phyloP scores from a whole-genome alignment of 2,329 filamentous ascomycete genomes.

The Fusarium sp. region DNA sequence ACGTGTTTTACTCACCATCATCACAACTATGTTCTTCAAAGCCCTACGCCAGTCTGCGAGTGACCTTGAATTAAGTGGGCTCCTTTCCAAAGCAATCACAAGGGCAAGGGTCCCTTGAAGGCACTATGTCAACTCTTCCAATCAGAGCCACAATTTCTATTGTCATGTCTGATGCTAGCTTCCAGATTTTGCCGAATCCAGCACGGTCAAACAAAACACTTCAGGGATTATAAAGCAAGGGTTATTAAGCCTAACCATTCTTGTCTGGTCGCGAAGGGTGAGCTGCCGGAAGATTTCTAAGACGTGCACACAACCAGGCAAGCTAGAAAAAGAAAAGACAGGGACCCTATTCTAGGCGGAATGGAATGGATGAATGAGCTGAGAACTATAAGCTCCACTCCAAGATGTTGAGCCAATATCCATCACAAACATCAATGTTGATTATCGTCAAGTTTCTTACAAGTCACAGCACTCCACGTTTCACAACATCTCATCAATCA shows the following conservation, averaged over 20 bases:
- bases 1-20: not conserved
- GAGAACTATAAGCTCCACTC: slow-evolving; percentile 14
- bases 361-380: slow-evolving; percentile 30
- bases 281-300: slow-evolving; percentile 32
- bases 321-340: slow-evolving; percentile 29
- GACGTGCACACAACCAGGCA: not conserved
- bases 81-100: slow-evolving; percentile 16
- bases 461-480: slow-evolving; percentile 21
- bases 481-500: slow-evolving; percentile 7
- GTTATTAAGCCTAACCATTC: slow-evolving; percentile 22
- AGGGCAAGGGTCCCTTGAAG: slow-evolving; percentile 36
- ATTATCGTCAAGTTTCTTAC: not conserved
- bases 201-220: slow-evolving; percentile 35
- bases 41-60: slow-evolving; percentile 28
- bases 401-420: not conserved
- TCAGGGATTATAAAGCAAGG: slow-evolving; percentile 20
- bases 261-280: slow-evolving; percentile 25
- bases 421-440: slow-evolving; percentile 2
- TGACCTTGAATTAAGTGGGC: slow-evolving; percentile 40
- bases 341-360: slow-evolving; percentile 8
- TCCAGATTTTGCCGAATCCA: slow-evolving; percentile 38
- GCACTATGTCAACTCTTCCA: slow-evolving; percentile 30
- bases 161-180: slow-evolving; percentile 23
- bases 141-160: slow-evolving; percentile 34
- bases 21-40: not conserved